phyloP scores from a whole-genome alignment of 257 asterid species.

The Solanum virginianum region DNA sequence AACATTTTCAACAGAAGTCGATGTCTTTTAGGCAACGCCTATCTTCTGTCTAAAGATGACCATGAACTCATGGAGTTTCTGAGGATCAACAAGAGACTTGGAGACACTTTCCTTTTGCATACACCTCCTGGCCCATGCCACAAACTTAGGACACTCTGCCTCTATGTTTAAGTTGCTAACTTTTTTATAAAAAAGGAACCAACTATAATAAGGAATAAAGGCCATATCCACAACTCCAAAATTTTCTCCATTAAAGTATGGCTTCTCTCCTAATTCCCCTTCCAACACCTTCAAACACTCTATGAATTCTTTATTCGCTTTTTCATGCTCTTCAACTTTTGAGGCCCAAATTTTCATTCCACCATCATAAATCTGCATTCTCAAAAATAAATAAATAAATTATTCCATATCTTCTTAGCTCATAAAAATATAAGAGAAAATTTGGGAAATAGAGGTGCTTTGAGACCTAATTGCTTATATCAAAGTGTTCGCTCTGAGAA shows the following conservation, averaged over 20 bases:
- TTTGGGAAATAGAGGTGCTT: too few species aligned
- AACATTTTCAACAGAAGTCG: accelerated
- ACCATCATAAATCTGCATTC: not conserved
- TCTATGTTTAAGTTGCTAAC: conserved; percentile 2
- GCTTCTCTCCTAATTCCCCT: conserved; percentile 1
- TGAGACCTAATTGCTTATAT: not conserved
- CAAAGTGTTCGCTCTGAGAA: not conserved
- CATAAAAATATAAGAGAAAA: not conserved
- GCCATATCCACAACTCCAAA: conserved; percentile 12
- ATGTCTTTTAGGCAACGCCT: not conserved
- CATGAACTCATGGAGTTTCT: not conserved
- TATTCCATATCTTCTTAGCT: not conserved
- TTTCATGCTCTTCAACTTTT: conserved; percentile 9
- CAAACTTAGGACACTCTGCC: conserved; percentile 1
- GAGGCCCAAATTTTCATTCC: not conserved
- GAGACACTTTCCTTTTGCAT: conserved; percentile 11
- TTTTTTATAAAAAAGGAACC: conserved; percentile 4
- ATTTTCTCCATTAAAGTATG: not conserved
- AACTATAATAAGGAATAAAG: not conserved
- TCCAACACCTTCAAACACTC: conserved; percentile 9
- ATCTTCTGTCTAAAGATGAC: not conserved
- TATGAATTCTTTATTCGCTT: conserved; percentile 19
- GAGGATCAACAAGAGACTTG: not conserved
- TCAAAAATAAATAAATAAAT: not conserved
- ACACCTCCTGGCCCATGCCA: conserved; percentile 11